These are phyloP conservation scores for Solanum commersonii DNA, from an alignment of 257 asterid species.

Conservation along the genomic window DNA sequence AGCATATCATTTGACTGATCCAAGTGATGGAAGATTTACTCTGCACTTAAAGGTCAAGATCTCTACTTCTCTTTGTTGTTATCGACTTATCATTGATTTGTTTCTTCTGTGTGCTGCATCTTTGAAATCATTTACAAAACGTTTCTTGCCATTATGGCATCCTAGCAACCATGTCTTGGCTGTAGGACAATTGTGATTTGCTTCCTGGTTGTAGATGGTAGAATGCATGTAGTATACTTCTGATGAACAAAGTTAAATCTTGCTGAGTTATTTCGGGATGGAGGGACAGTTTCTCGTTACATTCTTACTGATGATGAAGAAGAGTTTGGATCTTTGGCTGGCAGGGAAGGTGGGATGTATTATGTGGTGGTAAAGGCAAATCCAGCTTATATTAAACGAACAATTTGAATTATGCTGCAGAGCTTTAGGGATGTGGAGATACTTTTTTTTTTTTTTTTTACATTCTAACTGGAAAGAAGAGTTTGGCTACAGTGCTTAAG, in stretches of 20 bases:
- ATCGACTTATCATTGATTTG: neutral
- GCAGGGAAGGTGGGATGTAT: neutral
- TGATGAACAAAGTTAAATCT: neutral
- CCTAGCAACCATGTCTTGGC: neutral
- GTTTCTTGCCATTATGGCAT: neutral
- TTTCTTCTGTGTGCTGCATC: neutral
- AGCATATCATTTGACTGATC: slow-evolving; percentile 84
- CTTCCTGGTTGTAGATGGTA: neutral
- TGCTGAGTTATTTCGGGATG: neutral
- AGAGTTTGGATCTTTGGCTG: neutral
- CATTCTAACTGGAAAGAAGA: neutral
- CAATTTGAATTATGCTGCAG: neutral
- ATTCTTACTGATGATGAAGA: neutral
- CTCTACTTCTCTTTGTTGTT: slow-evolving; percentile 1
- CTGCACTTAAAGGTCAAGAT: slow-evolving; percentile 70
- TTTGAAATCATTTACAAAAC: neutral
- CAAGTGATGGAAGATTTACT: slow-evolving; percentile 80
- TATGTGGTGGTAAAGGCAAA: neutral
- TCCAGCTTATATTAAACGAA: neutral
- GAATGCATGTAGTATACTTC: neutral
- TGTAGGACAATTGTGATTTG: neutral
- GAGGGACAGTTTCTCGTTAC: neutral
- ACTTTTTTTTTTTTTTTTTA: neutral
- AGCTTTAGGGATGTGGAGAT: neutral
- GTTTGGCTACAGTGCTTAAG: neutral